phyloP scores from a whole-genome alignment of 345 rosid species.

The Toxicodendron radicans region DNA sequence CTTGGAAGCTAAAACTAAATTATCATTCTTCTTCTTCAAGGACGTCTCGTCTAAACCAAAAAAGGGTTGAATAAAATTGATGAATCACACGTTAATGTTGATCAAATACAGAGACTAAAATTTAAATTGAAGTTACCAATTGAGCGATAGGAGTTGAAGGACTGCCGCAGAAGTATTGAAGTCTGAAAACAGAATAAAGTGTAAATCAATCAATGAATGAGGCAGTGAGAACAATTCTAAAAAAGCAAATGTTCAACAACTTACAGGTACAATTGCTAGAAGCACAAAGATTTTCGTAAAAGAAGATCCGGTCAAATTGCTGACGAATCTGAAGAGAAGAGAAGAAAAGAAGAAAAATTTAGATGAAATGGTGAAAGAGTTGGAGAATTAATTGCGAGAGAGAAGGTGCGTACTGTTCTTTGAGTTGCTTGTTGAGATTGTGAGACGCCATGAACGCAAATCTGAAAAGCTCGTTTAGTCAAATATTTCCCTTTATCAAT shows the following conservation, averaged over 20 bases:
- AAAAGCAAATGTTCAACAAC: background rate
- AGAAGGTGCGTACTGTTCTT: constrained; percentile 54
- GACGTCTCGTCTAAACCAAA: constrained; percentile 27
- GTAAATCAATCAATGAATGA: background rate
- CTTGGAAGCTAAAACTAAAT: constrained; percentile 38
- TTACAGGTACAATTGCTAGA: constrained; percentile 61
- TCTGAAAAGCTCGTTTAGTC: background rate
- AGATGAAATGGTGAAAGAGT: background rate
- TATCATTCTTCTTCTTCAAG: constrained; percentile 52
- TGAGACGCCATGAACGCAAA: constrained; percentile 50
- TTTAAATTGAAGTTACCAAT: constrained; percentile 35
- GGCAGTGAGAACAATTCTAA: background rate
- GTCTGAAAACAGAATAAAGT: constrained; percentile 38
- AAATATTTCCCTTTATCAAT: too few species aligned
- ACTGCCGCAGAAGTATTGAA: constrained; percentile 56
- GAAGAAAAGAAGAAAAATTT: background rate
- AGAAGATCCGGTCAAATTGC: constrained; percentile 83
- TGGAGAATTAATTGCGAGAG: constrained; percentile 4
- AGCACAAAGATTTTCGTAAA: constrained; percentile 65
- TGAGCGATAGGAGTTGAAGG: constrained; percentile 27
- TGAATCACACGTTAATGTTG: background rate
- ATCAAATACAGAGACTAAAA: background rate
- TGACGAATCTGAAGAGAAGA: constrained; percentile 57
- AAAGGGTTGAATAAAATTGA: background rate
- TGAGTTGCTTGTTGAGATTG: constrained; percentile 76